Conservation (phyloP, 768 basidiomycete genomes). For the Gautieria morchelliformis region DNA sequence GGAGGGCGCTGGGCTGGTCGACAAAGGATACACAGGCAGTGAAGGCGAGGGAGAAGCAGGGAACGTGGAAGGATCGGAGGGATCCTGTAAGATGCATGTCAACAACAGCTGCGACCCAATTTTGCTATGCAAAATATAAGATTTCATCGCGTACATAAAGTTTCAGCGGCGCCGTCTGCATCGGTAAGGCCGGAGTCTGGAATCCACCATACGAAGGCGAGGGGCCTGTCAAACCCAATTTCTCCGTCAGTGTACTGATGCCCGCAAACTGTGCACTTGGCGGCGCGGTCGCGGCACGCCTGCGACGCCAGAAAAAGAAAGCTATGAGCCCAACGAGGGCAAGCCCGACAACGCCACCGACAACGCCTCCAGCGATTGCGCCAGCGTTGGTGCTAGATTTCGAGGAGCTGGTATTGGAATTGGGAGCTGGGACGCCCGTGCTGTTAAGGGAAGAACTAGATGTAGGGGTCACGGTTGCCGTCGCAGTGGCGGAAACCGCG, state of each 20-base stretch:
- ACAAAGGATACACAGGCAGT: not conserved
- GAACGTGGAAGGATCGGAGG: not conserved
- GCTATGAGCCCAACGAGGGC: constrained; percentile 31
- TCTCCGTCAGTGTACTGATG: not conserved
- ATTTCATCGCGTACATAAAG: not conserved
- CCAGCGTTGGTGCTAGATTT: constrained; percentile 28
- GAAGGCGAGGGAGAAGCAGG: not conserved
- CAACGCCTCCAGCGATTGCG: constrained; percentile 47
- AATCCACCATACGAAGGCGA: not conserved
- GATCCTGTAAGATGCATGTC: not conserved
- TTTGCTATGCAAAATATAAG: not conserved
- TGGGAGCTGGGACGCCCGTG: not conserved
- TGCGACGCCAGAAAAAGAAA: constrained; percentile 39
- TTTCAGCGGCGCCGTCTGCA: not conserved
- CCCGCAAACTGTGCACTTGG: not conserved
- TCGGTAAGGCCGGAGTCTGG: not conserved
- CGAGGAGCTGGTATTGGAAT: not conserved
- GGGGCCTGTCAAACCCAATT: not conserved
- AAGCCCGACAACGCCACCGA: constrained; percentile 45
- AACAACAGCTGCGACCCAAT: not conserved
- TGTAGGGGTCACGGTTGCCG: not conserved
- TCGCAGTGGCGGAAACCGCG: not conserved
- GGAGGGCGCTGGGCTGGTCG: not conserved
- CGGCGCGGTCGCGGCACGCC: constrained; percentile 9
- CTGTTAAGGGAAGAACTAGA: not conserved